A percentile compares a stretch with the other conserved stretches of the same genome.
These are phyloP conservation scores for Acanthamoeba quina DNA, from an alignment of 208 protist genomes.

Conservation along the genomic window DNA sequence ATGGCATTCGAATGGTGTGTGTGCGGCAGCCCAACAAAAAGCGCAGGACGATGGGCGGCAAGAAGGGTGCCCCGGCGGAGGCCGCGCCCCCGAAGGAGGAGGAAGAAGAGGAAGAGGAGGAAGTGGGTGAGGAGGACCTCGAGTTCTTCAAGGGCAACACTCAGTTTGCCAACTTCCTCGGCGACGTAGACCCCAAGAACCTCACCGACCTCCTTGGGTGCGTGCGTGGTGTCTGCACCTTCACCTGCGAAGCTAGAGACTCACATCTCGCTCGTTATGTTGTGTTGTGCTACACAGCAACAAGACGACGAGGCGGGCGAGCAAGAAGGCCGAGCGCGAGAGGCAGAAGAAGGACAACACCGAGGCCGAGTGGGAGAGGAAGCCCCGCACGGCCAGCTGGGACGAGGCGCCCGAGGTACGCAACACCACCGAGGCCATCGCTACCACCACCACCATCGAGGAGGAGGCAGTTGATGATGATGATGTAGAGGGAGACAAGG, in stretches of 20 bases:
- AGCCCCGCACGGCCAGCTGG: slow-evolving; percentile 6
- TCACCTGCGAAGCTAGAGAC: background rate
- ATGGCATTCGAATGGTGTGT: background rate
- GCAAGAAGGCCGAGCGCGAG: slow-evolving; percentile 14
- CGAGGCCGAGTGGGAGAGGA: slow-evolving; percentile 19
- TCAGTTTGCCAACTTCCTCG: background rate
- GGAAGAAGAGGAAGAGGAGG: slow-evolving; percentile 3
- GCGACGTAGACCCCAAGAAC: background rate
- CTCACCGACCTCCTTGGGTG: background rate
- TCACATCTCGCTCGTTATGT: background rate
- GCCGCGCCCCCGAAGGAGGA: background rate
- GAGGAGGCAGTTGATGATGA: background rate
- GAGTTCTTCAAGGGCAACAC: background rate
- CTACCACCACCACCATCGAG: background rate
- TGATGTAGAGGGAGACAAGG: background rate
- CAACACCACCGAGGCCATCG: background rate
- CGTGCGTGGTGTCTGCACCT: background rate
- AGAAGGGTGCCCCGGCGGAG: background rate
- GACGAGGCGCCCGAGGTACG: slow-evolving; percentile 18
- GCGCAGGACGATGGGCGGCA: background rate
- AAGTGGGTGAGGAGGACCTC: background rate
- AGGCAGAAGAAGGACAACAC: slow-evolving; percentile 9
- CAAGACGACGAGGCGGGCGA: slow-evolving; percentile 11
- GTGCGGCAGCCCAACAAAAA: slow-evolving; percentile 4
- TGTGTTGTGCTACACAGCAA: background rate